Conservation (phyloP, 2,329 filamentous ascomycete species). For the Nigrospora sphaerica region DNA sequence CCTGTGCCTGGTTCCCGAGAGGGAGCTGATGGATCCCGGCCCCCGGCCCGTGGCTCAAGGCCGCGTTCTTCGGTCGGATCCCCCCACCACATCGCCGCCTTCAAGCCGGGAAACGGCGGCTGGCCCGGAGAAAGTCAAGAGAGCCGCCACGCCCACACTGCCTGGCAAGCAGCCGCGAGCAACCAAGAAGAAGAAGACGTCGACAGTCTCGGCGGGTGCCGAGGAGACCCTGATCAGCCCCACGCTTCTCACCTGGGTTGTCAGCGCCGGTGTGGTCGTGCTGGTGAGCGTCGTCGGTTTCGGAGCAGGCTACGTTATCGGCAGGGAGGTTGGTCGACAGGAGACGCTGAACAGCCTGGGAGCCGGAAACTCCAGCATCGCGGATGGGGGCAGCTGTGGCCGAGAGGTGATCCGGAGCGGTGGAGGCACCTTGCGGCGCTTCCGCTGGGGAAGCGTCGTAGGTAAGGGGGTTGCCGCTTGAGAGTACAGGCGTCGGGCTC, state of each 20-base stretch:
- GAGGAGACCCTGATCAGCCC: conserved; percentile 43
- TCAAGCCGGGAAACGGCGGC: conserved; percentile 10
- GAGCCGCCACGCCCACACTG: conserved; percentile 31
- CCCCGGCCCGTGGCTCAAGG: conserved; percentile 13
- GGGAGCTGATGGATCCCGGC: conserved; percentile 42
- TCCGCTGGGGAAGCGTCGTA: conserved; percentile 45
- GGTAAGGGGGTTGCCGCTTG: conserved; percentile 19
- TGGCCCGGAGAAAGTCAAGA: conserved; percentile 40
- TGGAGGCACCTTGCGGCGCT: conserved; percentile 41
- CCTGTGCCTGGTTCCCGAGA: conserved; percentile 53
- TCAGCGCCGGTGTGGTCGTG: conserved; percentile 61
- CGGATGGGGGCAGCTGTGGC: conserved; percentile 41
- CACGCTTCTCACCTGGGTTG: conserved; percentile 56
- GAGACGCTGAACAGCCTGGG: conserved; percentile 41
- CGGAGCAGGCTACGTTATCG: conserved; percentile 61
- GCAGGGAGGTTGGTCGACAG: conserved; percentile 57
- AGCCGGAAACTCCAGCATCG: conserved; percentile 28
- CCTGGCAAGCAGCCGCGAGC: conserved; percentile 33
- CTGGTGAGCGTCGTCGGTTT: conserved; percentile 63
- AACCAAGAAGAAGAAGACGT: conserved; percentile 53
- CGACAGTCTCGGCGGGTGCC: conserved; percentile 23
- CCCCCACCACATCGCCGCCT: conserved; percentile 7
- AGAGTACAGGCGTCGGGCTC: neutral
- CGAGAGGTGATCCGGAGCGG: conserved; percentile 46
- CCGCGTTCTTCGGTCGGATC: conserved; percentile 6